Evolutionary conservation across 2,329 filamentous ascomycete genomes (phyloP).

Genomic region (Madurella mycetomatis): DNA sequence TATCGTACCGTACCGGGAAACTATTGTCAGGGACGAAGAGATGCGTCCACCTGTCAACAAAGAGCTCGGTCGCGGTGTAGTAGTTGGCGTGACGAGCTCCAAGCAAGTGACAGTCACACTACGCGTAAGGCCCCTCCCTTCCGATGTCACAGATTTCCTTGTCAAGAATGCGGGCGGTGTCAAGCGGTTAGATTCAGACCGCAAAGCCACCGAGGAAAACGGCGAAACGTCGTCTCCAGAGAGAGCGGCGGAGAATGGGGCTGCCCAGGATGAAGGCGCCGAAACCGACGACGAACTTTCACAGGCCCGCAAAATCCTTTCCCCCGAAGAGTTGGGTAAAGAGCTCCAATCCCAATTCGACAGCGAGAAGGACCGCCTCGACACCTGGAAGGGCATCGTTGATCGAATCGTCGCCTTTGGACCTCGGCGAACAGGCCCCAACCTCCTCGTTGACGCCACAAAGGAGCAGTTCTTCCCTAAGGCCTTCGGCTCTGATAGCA

Average conservation of each 20-base stretch:
- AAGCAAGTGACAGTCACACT: slow-evolving; percentile 79
- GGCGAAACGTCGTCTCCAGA: neutral
- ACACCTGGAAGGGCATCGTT: slow-evolving; percentile 71
- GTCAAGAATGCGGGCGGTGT: slow-evolving; percentile 74
- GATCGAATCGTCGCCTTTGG: slow-evolving; percentile 88
- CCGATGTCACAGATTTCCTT: slow-evolving; percentile 77
- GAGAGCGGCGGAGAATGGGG: slow-evolving; percentile 23
- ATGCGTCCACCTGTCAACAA: slow-evolving; percentile 88
- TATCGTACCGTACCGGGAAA: slow-evolving; percentile 94
- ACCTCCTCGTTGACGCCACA: slow-evolving; percentile 82
- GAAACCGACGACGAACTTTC: slow-evolving; percentile 52
- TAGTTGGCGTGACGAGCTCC: slow-evolving; percentile 71
- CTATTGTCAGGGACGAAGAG: slow-evolving; percentile 79
- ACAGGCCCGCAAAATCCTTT: slow-evolving; percentile 56
- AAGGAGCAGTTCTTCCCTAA: slow-evolving; percentile 65
- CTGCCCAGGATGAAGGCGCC: slow-evolving; percentile 40
- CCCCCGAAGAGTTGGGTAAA: slow-evolving; percentile 69
- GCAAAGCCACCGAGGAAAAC: slow-evolving; percentile 46
- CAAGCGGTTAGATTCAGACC: slow-evolving; percentile 72
- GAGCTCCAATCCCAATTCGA: slow-evolving; percentile 67
- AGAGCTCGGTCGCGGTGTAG: slow-evolving; percentile 77
- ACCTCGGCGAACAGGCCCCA: slow-evolving; percentile 77
- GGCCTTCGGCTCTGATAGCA: slow-evolving; percentile 51
- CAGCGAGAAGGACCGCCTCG: slow-evolving; percentile 61
- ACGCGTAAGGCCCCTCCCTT: slow-evolving; percentile 72